Conservation (phyloP, 2,329 filamentous ascomycete species). For the Xylaria arbuscula region DNA sequence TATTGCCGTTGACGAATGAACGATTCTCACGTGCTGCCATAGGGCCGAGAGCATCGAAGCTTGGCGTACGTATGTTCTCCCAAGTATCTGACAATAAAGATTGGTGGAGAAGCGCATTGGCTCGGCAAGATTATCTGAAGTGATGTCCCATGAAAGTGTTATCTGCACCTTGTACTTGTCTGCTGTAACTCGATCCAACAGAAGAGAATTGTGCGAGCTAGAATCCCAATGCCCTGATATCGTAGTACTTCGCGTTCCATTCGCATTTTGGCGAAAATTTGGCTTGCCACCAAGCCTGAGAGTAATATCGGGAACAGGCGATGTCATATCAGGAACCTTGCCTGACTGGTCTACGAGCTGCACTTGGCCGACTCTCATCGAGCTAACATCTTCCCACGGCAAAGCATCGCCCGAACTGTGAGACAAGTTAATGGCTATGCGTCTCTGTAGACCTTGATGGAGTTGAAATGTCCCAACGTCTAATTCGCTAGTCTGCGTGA, state of each 20-base stretch:
- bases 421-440: slow-evolving; percentile 87
- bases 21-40: slow-evolving; percentile 85
- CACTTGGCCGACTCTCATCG: slow-evolving; percentile 82
- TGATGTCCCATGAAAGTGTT: slow-evolving; percentile 85
- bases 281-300: slow-evolving; percentile 83
- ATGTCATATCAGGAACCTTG: slow-evolving; percentile 82
- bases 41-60: slow-evolving; percentile 87
- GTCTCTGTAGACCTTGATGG: slow-evolving; percentile 91
- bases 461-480: slow-evolving; percentile 94
- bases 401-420: slow-evolving; percentile 90
- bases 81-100: slow-evolving; percentile 83
- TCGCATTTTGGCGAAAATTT: slow-evolving; percentile 83
- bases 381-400: slow-evolving; percentile 86
- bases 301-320: slow-evolving; percentile 76
- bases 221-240: slow-evolving; percentile 97
- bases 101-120: slow-evolving; percentile 89
- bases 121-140: slow-evolving; percentile 83
- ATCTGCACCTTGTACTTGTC: slow-evolving; percentile 94
- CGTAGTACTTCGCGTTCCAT: slow-evolving; percentile 88
- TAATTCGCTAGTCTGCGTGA: slow-evolving; percentile 83
- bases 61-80: slow-evolving; percentile 84
- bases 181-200: slow-evolving; percentile 92
- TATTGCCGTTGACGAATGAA: slow-evolving; percentile 86
- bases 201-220: slow-evolving; percentile 87
- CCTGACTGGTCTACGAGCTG: slow-evolving; percentile 86